These are phyloP conservation scores for Trametes hirsuta DNA, from an alignment of 1,284 basidiomycete species.

Conservation along the genomic window DNA sequence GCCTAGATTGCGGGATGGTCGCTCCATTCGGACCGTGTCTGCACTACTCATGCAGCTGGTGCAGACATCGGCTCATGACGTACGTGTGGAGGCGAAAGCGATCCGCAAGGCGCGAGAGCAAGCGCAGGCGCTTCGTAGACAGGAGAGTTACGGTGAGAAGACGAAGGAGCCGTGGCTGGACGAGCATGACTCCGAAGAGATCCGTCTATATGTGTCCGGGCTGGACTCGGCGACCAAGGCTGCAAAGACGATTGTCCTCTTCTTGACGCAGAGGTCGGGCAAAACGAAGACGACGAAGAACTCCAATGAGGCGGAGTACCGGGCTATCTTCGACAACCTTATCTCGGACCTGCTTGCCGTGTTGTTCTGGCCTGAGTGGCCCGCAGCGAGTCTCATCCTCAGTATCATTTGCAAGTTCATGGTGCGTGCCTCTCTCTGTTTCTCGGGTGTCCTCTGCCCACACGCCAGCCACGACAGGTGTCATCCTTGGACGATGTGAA, in stretches of 20 bases:
- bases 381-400: constrained; percentile 84
- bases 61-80: constrained; percentile 88
- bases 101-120: constrained; percentile 67
- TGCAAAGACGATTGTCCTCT: constrained; percentile 82
- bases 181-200: constrained; percentile 72
- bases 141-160: constrained; percentile 57
- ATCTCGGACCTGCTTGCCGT: constrained; percentile 89
- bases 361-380: constrained; percentile 96
- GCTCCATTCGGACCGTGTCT: constrained; percentile 89
- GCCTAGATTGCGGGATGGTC: constrained; percentile 73
- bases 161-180: constrained; percentile 57
- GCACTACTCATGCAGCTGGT: constrained; percentile 94
- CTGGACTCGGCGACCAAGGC: constrained; percentile 83
- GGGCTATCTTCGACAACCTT: constrained; percentile 87
- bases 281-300: constrained; percentile 86
- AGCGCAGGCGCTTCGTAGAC: constrained; percentile 58
- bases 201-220: constrained; percentile 64
- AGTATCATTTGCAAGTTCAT: constrained; percentile 81
- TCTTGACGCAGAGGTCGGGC: constrained; percentile 83
- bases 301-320: constrained; percentile 89
- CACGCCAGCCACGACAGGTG: constrained; percentile 47
- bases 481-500: constrained; percentile 83
- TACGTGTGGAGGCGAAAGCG: constrained; percentile 62
- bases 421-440: constrained; percentile 48
- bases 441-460: not conserved